Evolutionary conservation across 2,329 filamentous ascomycete species (phyloP).

Genomic region (Chaetomiaceae sp.): DNA sequence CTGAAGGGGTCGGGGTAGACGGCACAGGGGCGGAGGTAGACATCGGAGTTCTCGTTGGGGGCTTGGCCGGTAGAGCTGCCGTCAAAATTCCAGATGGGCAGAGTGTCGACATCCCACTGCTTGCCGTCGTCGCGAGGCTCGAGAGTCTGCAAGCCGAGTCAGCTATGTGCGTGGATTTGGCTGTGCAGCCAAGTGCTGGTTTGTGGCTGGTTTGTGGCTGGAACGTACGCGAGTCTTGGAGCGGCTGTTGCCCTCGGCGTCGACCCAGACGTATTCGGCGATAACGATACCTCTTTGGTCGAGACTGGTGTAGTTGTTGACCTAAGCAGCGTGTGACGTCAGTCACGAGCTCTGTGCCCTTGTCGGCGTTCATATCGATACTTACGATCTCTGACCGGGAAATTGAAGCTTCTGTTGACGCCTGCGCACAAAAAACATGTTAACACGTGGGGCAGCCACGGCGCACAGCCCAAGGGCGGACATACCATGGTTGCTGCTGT

Average conservation of each 20-base stretch:
- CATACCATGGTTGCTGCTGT: slow-evolving; percentile 15
- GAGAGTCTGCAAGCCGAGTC: slow-evolving; percentile 43
- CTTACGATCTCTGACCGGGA: slow-evolving; percentile 14
- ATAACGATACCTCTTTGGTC: slow-evolving; percentile 85
- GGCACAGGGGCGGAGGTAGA: slow-evolving; percentile 80
- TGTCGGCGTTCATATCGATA: neutral
- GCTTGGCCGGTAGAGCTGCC: slow-evolving; percentile 91
- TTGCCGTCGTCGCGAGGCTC: slow-evolving; percentile 16
- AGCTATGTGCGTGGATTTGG: slow-evolving; percentile 3
- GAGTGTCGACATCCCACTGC: slow-evolving; percentile 16
- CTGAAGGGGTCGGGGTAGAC: slow-evolving; percentile 74
- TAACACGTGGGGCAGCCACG: neutral
- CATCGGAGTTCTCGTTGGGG: slow-evolving; percentile 91
- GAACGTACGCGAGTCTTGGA: slow-evolving; percentile 90
- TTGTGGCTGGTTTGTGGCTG: neutral
- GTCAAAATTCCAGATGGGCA: slow-evolving; percentile 35
- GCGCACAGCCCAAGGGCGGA: neutral
- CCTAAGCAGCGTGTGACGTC: slow-evolving; percentile 45
- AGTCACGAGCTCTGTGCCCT: neutral
- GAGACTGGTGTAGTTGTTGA: slow-evolving; percentile 86
- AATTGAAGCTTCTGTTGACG: slow-evolving; percentile 11
- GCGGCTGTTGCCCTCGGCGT: slow-evolving; percentile 74
- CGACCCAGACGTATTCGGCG: slow-evolving; percentile 97
- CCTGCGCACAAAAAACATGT: slow-evolving; percentile 2
- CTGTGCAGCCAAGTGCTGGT: neutral